A percentile compares a stretch with the other conserved stretches of the same genome.
phyloP scores from a whole-genome alignment of 441 rosid species.

The Gossypium gossypioides region DNA sequence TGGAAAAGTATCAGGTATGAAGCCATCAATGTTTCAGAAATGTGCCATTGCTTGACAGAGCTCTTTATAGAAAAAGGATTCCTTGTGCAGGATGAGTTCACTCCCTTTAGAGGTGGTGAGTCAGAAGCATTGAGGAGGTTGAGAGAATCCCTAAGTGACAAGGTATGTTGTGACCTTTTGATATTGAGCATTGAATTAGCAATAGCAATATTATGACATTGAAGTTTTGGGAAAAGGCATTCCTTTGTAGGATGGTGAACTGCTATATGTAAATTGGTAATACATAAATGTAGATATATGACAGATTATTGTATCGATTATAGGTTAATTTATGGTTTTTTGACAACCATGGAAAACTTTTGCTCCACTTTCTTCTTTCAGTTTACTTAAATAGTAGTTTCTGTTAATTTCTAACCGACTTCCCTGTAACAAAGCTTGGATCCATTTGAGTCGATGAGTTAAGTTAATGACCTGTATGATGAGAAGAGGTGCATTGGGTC shows the following conservation, averaged over 20 bases:
- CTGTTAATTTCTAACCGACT: background rate
- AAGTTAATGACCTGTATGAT: background rate
- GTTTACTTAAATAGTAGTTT: background rate
- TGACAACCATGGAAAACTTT: background rate
- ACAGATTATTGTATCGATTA: background rate
- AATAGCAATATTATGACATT: background rate
- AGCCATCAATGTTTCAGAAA: background rate
- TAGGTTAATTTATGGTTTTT: background rate
- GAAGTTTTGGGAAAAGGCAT: background rate
- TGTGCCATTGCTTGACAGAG: background rate
- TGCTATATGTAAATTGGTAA: background rate
- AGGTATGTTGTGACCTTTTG: conserved; percentile 30
- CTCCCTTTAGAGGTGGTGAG: conserved; percentile 88
- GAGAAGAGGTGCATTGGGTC: background rate
- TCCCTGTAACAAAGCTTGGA: background rate
- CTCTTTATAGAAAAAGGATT: background rate
- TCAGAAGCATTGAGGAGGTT: conserved; percentile 62
- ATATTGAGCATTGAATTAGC: background rate
- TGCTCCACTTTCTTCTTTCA: background rate
- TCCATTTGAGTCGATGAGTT: background rate
- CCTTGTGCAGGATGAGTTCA: conserved; percentile 42
- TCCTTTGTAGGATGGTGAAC: background rate
- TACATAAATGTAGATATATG: background rate
- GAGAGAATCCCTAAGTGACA: conserved; percentile 45
- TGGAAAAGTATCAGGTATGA: conserved; percentile 41